Base-by-base conservation (phyloP, 345 rosid genomes). In the Euphorbia tirucalli region DNA sequence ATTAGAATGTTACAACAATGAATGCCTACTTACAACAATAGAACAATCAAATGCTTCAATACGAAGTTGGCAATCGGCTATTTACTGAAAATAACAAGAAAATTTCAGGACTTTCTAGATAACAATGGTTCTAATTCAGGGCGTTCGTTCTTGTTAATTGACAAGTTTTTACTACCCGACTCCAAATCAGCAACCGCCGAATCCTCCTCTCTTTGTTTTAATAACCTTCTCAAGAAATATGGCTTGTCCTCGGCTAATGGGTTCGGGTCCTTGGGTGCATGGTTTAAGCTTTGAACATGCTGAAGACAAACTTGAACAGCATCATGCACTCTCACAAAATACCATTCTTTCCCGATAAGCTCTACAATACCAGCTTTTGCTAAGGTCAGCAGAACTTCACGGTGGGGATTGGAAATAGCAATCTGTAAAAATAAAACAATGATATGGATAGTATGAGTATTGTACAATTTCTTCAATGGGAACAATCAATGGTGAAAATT, bases 281-380 rank as follows among this genome's bases (percentile, higher is more conserved):
- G 84, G 64, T 77, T 82, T 50, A 80, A 68, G 78, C 85, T 79
- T 79, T 90, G 91, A 64, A 92, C 93, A 54, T 79, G 89, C 48
- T 80, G 93, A 46, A 95, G 98, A 84, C 99, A 92, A 48, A 95
- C 92, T 80, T 92, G 99, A 32, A 95, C 99, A 0, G 97, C 97
- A 68, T 95, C 99, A 13, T 95, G 98, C 16, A 90, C 93, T 70
- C 99, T 83, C 55, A 95, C 99, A 57, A 89, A 95, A 88, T 74
- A 87, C 97, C 99, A 90, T 61, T 95, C 97, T 73, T 95, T 92
- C 5, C 99, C 98, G 31, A 95, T 85, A 43, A 87, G 84, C 35
- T 90, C 94, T 14, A 92, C 88, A 27, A 87, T 70, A 52, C 91
- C 97, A 49, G 99, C 79, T 79, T 82, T 95, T 52, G 96, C 81